phyloP scores from a whole-genome alignment of 163 green algal genomes.

The Picocystis sp. region DNA sequence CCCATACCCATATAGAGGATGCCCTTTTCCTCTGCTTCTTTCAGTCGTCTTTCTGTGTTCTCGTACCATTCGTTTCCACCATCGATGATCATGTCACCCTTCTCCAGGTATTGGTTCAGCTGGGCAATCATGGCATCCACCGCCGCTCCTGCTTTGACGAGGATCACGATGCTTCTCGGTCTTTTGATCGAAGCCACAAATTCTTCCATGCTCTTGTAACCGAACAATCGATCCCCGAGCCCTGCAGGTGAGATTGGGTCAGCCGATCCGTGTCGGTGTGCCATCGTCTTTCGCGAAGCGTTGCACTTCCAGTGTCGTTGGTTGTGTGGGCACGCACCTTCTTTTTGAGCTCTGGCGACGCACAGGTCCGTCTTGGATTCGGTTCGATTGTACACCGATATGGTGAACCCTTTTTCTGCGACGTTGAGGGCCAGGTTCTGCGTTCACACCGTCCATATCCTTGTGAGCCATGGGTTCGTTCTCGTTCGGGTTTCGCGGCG shows the following conservation, averaged over 20 bases:
- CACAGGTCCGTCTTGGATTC: slow-evolving; percentile 81
- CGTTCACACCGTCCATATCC: no score
- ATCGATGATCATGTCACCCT: slow-evolving; percentile 88
- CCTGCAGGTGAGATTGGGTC: no score
- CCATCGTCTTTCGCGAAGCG: no score
- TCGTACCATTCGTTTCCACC: slow-evolving; percentile 16
- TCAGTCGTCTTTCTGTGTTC: slow-evolving; percentile 7
- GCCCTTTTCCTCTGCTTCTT: slow-evolving; percentile 2
- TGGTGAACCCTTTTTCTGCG: slow-evolving; percentile 92
- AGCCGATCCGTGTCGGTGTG: no score
- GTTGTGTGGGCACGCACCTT: slow-evolving; percentile 21
- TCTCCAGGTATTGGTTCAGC: slow-evolving; percentile 74
- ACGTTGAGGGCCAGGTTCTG: slow-evolving; percentile 98
- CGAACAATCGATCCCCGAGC: slow-evolving; percentile 42
- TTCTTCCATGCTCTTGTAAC: slow-evolving; percentile 74
- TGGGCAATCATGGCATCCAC: slow-evolving; percentile 81
- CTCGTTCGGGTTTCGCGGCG: no score
- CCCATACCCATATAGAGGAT: slow-evolving; percentile 8
- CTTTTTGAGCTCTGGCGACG: slow-evolving; percentile 71
- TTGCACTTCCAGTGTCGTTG: no score
- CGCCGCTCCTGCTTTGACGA: slow-evolving; percentile 76
- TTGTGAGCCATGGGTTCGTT: no score
- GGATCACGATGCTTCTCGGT: slow-evolving; percentile 71
- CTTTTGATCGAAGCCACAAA: slow-evolving; percentile 60
- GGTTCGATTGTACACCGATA: slow-evolving; percentile 91